A percentile compares a stretch with the other conserved stretches of the same genome.
Evolutionary conservation across 352 stramenopile genomes (phyloP).

Genomic region (Pseudoperonospora humuli): DNA sequence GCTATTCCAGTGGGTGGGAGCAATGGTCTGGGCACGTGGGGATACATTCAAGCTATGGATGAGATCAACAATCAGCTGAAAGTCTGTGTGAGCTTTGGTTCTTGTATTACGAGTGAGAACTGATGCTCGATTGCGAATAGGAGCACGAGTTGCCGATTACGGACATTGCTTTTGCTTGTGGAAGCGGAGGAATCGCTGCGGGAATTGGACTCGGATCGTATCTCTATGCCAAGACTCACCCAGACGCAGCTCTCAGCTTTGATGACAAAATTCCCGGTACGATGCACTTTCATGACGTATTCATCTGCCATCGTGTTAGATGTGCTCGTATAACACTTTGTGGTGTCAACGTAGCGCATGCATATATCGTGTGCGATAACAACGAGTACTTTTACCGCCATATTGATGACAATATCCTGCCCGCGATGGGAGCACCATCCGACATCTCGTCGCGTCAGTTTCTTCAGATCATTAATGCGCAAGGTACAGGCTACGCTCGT

Average conservation of each 20-base stretch:
- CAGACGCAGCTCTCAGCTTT: constrained; percentile 35
- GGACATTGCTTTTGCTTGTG: constrained; percentile 82
- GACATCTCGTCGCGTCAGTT: constrained; percentile 53
- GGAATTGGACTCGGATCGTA: constrained; percentile 69
- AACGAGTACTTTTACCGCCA: constrained; percentile 80
- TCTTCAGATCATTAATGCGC: constrained; percentile 73
- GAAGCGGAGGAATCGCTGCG: constrained; percentile 70
- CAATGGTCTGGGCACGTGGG: constrained; percentile 90
- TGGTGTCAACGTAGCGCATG: constrained; percentile 33
- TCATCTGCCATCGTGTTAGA: neutral
- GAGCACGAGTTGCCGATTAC: constrained; percentile 48
- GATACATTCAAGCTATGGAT: constrained; percentile 89
- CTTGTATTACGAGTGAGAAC: neutral
- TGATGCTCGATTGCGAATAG: constrained; percentile 12
- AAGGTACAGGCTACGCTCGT: constrained; percentile 73
- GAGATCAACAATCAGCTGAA: constrained; percentile 80
- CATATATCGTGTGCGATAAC: constrained; percentile 83
- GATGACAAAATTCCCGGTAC: constrained; percentile 27
- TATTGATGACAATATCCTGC: constrained; percentile 67
- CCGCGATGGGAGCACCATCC: constrained; percentile 48
- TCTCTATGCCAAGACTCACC: constrained; percentile 39
- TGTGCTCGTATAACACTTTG: neutral
- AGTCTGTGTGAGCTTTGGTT: constrained; percentile 13
- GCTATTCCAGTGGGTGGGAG: constrained; percentile 85
- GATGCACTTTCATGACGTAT: neutral